phyloP scores from a whole-genome alignment of 257 asterid species.

The Solanum tarijense region DNA sequence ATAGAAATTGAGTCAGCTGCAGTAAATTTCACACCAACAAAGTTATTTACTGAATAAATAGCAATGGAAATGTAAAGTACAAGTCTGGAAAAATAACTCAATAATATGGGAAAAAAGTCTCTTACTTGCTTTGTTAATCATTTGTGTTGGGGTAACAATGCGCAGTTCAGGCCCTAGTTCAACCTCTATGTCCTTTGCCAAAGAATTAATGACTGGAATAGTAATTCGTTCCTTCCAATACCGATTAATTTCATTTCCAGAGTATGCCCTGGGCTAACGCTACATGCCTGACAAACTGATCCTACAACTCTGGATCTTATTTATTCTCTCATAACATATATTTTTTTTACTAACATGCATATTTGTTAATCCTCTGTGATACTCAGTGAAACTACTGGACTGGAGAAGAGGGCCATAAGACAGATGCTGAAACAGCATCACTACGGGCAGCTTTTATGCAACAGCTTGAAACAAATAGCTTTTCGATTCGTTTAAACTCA shows the following conservation, averaged over 20 bases:
- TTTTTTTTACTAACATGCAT: not conserved
- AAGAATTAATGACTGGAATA: conserved; percentile 48
- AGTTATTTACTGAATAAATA: not conserved
- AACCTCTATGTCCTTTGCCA: conserved; percentile 84
- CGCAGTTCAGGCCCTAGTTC: conserved; percentile 57
- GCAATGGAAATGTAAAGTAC: not conserved
- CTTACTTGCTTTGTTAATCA: conserved; percentile 79
- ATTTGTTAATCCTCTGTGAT: conserved; percentile 11
- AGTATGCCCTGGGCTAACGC: too few relatives aligned
- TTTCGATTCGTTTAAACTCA: too few relatives aligned
- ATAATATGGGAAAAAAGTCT: not conserved
- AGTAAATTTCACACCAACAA: not conserved
- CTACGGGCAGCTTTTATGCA: conserved; percentile 61
- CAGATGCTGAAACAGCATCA: conserved; percentile 53
- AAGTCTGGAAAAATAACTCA: conserved; percentile 7
- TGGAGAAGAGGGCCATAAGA: conserved; percentile 77
- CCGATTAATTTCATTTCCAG: conserved; percentile 35
- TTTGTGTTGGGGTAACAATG: conserved; percentile 75
- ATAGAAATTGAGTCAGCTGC: not conserved
- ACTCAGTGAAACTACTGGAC: conserved; percentile 68
- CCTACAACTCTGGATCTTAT: conserved; percentile 24
- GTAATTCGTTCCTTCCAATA: conserved; percentile 77
- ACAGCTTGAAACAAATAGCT: too few relatives aligned
- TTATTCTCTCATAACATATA: not conserved
- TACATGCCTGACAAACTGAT: not conserved